phyloP scores from a whole-genome alignment of 2,329 filamentous ascomycete genomes.

The Dothideomycetes sp. region DNA sequence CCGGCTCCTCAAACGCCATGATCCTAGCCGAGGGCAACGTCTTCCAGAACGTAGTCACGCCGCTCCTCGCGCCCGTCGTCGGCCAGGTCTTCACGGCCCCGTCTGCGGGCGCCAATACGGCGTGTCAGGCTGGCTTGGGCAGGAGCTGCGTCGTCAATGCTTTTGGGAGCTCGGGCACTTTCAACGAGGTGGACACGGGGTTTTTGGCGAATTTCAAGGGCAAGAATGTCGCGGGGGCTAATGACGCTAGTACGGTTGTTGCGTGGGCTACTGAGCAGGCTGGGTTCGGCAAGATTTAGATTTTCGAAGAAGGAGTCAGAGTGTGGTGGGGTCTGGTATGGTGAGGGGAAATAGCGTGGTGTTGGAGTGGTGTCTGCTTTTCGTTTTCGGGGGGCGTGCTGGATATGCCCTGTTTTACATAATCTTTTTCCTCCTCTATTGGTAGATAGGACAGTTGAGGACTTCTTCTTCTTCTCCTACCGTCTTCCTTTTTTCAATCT shows the following conservation, averaged over 20 bases:
- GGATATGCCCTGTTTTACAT: no score
- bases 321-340: no score
- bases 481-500: no score
- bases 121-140: conserved; percentile 36
- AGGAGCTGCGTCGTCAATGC: conserved; percentile 40
- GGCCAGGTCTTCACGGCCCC: conserved; percentile 30
- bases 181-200: conserved; percentile 25
- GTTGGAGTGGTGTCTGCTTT: no score
- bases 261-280: conserved; percentile 27
- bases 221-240: conserved; percentile 40
- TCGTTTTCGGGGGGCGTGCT: no score
- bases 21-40: conserved; percentile 48
- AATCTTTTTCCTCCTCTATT: no score
- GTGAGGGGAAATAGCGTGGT: no score
- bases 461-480: no score
- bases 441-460: no score
- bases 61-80: conserved; percentile 25
- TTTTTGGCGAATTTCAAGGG: conserved; percentile 42
- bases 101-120: conserved; percentile 24
- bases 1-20: conserved; percentile 20
- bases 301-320: no score
- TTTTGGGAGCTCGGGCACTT: conserved; percentile 13
- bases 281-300: conserved; percentile 33
- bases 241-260: conserved; percentile 20
- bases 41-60: conserved; percentile 36